Evolutionary conservation across 2,329 filamentous ascomycete species (phyloP), one percentile per base, ranked within the genome.

Genomic region (Fusarium sp.): DNA sequence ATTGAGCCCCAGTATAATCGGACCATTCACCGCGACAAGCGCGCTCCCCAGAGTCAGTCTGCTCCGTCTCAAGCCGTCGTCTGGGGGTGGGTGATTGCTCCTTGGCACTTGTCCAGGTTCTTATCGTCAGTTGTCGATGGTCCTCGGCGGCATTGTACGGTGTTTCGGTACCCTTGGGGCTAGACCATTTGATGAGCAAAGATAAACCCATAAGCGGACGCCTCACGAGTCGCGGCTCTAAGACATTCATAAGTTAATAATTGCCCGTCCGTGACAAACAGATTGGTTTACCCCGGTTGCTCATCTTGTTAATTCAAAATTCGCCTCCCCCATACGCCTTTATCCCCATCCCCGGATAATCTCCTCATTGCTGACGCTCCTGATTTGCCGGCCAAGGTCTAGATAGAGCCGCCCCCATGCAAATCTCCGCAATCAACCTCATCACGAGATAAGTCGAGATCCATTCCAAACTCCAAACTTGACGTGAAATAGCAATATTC

Each of bases 1-100:
- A 45, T 61, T 68, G 59, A 42, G 65, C 55, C 69, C 66, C 71
- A 64, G 66, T 70, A 30, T 75, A 65, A 68, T 74, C 64, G 59
- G 66, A 54, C 73, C 76, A 77, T 68, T 61, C 72, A 68, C 62
- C 77, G 76, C 77, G 76, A 78, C 76, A 78, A 78, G 76, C 77
- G 76, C 76, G 67, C 60, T 72, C 75, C 76, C 76, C 76, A 78
- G 68, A 76, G 59, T 58, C 56, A 58, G n/a, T 50, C 28, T 58
- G 56, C 32, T 69, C 73, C 70, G 66, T 61, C 60, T 70, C 42
- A 72, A 72, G 62, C 68, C 73, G 63, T 56, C 66, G 51, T 70
- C 64, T 65, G 60, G 64, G 62, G 67, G 63, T 66, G 36, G 62
- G 32, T 64, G n/a, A 39, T 59, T 52, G 15, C 30, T 34, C 48